Evolutionary conservation across 2,329 filamentous ascomycete species (phyloP).

Genomic region (Xylariaceae sp.): DNA sequence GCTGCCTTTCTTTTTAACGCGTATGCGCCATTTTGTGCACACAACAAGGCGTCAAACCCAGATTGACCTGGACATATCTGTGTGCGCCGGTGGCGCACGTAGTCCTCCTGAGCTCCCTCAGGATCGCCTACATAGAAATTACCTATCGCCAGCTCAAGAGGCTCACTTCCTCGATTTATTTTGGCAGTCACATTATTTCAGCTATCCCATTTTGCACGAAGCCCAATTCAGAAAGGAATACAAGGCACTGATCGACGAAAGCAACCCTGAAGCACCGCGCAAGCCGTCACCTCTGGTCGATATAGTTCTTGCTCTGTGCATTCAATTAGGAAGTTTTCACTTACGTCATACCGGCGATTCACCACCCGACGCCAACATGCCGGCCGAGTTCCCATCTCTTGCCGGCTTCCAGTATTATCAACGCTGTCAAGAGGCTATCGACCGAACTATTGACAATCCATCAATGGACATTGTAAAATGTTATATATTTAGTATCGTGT

Average conservation of each 20-base stretch:
- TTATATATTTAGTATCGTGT: conserved; percentile 26
- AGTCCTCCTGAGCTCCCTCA: neutral
- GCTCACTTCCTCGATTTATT: conserved; percentile 26
- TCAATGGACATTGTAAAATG: conserved; percentile 24
- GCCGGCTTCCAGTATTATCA: conserved; percentile 27
- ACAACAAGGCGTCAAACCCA: neutral
- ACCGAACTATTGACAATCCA: conserved; percentile 20
- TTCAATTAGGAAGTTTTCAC: conserved; percentile 15
- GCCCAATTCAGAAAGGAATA: conserved; percentile 20
- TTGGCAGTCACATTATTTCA: conserved; percentile 29
- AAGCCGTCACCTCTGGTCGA: conserved; percentile 26
- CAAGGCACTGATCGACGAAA: conserved; percentile 12
- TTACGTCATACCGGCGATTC: conserved; percentile 3
- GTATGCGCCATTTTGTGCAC: conserved; percentile 15
- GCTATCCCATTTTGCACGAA: conserved; percentile 25
- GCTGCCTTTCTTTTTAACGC: conserved; percentile 20
- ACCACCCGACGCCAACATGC: neutral
- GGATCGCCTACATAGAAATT: conserved; percentile 2
- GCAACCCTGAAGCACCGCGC: conserved; percentile 1
- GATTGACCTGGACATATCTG: conserved; percentile 9
- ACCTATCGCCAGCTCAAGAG: conserved; percentile 21
- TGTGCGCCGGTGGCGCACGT: neutral
- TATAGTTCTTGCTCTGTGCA: conserved; percentile 26
- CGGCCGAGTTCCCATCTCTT: conserved; percentile 8
- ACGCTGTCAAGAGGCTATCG: conserved; percentile 18